Percentiles rank a stretch among this genome's conserved stretches.
Evolutionary conservation across 2,329 filamentous ascomycete species (phyloP).

Genomic region (Fusarium domesticum): DNA sequence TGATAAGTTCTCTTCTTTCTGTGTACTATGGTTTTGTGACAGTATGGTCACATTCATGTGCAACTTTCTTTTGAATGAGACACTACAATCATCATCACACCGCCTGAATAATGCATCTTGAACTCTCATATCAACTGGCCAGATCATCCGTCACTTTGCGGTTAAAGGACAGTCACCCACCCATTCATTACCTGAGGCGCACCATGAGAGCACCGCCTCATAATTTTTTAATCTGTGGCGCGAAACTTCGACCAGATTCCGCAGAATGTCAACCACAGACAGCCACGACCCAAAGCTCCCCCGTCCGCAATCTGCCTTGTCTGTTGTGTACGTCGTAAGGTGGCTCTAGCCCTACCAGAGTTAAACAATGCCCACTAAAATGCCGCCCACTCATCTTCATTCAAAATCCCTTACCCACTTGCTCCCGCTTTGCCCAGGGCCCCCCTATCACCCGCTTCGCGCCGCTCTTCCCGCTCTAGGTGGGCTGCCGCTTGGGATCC

Average conservation of each 20-base stretch:
- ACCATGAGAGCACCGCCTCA: conserved; percentile 7
- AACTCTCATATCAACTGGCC: background rate
- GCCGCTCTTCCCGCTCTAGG: conserved; percentile 24
- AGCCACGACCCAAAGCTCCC: conserved; percentile 19
- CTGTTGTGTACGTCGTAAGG: no score
- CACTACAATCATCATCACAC: background rate
- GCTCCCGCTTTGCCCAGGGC: conserved; percentile 2
- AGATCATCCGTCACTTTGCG: background rate
- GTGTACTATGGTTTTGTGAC: background rate
- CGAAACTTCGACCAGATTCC: conserved; percentile 6
- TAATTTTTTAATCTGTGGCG: conserved; percentile 6
- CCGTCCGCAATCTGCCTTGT: conserved; percentile 15
- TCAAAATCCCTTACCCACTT: background rate
- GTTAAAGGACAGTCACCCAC: no score
- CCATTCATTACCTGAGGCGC: background rate
- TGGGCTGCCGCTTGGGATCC: conserved; percentile 14
- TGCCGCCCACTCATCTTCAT: background rate
- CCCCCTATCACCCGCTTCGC: conserved; percentile 20
- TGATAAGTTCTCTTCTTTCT: background rate
- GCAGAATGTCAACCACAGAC: conserved; percentile 2
- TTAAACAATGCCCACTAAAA: conserved; percentile 2
- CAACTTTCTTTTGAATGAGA: background rate
- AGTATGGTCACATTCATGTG: background rate
- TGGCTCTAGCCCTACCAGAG: conserved; percentile 21
- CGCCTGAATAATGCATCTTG: background rate